phyloP scores from a whole-genome alignment of 345 rosid species.

The Eucalyptus fibrosa region DNA sequence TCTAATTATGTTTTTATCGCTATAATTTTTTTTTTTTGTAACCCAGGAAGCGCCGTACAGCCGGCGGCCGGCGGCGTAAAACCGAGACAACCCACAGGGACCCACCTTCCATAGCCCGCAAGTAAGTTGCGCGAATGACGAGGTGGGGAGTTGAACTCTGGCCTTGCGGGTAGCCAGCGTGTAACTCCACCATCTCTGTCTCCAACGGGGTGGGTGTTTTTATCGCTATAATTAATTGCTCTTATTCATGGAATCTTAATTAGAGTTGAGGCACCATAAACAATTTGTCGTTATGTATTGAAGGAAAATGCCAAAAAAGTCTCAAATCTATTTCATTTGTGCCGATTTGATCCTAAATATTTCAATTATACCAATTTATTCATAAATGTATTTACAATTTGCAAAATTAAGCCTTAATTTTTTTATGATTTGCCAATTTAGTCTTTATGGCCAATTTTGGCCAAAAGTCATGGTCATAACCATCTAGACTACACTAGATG shows the following conservation, averaged over 20 bases:
- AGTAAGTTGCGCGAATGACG: too few relatives aligned
- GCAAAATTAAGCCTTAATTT: background rate
- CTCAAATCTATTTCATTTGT: background rate
- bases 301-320: background rate
- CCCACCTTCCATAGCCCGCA: accelerated
- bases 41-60: accelerated
- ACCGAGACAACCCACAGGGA: accelerated
- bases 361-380: background rate
- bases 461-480: too few relatives aligned
- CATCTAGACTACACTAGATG: accelerated
- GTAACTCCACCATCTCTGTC: too few relatives aligned
- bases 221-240: background rate
- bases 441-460: too few relatives aligned
- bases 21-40: too few relatives aligned
- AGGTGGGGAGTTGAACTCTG: too few relatives aligned
- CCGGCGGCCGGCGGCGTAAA: accelerated
- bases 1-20: background rate
- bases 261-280: background rate
- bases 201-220: too few relatives aligned
- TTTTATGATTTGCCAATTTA: too few relatives aligned
- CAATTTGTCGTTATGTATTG: background rate
- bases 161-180: too few relatives aligned
- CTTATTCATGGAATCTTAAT: background rate
- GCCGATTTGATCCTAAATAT: background rate
- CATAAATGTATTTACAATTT: too few relatives aligned